phyloP scores from a whole-genome alignment of 345 rosid genomes.

The Eucalyptus curtisii region DNA sequence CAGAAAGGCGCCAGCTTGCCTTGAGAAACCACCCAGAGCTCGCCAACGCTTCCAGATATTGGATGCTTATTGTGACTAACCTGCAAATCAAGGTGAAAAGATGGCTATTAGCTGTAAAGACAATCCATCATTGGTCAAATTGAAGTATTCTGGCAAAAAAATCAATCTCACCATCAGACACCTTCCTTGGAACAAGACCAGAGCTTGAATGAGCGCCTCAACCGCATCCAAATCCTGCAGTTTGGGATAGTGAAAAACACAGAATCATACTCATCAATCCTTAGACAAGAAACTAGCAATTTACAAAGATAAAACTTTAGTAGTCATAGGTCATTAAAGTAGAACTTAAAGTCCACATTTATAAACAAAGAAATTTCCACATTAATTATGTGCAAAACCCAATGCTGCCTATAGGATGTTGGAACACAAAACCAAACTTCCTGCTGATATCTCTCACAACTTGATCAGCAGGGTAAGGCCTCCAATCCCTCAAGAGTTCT shows the following conservation, averaged over 20 bases:
- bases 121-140: no score
- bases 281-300: not conserved
- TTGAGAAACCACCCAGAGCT: no score
- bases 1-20: accelerated
- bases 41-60: no score
- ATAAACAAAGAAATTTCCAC: not conserved
- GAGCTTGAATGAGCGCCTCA: not conserved
- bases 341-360: not conserved
- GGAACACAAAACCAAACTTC: no score
- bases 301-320: not conserved
- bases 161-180: not conserved
- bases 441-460: no score
- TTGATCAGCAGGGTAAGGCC: no score
- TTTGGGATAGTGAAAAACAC: not conserved
- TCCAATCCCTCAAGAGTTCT: no score
- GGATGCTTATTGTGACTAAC: no score
- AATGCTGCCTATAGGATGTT: no score
- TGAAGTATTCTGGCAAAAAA: no score
- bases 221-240: not conserved
- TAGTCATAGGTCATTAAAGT: not conserved
- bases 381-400: not conserved
- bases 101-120: no score
- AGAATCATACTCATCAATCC: not conserved
- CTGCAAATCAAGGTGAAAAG: no score
- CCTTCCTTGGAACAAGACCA: not conserved